Percentiles rank a stretch among this genome's conserved stretches.
phyloP scores from a whole-genome alignment of 2,329 filamentous ascomycete species.

The Aspergillus novofumigatus region DNA sequence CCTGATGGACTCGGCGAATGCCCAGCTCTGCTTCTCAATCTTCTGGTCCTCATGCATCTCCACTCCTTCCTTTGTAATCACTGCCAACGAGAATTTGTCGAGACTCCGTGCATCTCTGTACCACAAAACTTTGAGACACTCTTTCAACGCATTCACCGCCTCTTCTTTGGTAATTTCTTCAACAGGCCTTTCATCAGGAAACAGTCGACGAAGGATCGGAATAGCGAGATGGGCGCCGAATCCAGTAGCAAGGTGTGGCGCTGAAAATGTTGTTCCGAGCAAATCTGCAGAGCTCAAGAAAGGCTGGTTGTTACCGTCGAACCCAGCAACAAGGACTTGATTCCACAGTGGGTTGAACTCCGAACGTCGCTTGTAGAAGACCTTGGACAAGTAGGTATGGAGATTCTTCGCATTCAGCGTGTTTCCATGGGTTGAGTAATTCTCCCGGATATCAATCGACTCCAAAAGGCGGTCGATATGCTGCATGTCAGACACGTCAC shows the following conservation, averaged over 20 bases:
- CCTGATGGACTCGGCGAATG: conserved; percentile 89
- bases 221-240: conserved; percentile 91
- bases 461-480: conserved; percentile 88
- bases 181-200: conserved; percentile 77
- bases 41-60: conserved; percentile 79
- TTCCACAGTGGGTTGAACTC: conserved; percentile 99
- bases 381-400: conserved; percentile 93
- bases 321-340: conserved; percentile 82
- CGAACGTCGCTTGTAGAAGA: conserved; percentile 90
- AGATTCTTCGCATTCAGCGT: conserved; percentile 84
- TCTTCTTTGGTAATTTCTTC: conserved; percentile 68
- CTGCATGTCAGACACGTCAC: conserved; percentile 99
- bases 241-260: conserved; percentile 85
- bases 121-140: conserved; percentile 98
- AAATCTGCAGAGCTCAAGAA: conserved; percentile 92
- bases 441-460: conserved; percentile 81
- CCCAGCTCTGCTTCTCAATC: conserved; percentile 95
- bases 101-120: conserved; percentile 93
- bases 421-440: conserved; percentile 61
- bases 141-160: conserved; percentile 75
- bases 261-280: conserved; percentile 84
- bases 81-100: conserved; percentile 85
- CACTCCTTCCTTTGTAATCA: conserved; percentile 85
- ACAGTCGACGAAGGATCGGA: conserved; percentile 79
- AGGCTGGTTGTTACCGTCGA: conserved; percentile 73